A percentile compares a stretch with the other conserved stretches of the same genome.
Conservation (phyloP, 2,329 filamentous ascomycete species). For the Fusarium secorum region DNA sequence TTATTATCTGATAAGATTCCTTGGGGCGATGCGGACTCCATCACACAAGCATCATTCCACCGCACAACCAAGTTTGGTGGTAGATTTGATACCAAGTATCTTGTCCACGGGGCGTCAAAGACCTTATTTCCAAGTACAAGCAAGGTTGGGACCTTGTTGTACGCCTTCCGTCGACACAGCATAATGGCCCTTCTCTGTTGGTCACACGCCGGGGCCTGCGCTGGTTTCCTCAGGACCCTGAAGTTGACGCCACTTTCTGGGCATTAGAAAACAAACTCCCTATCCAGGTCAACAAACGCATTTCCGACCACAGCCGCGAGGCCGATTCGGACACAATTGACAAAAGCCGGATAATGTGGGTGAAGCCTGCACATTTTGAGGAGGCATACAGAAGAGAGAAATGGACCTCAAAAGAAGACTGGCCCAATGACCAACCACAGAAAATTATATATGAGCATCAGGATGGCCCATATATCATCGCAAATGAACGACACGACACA, state of each 20-base stretch:
- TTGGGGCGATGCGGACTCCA: neutral
- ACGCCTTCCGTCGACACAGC: neutral
- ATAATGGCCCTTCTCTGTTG: neutral
- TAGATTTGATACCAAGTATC: neutral
- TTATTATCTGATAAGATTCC: neutral
- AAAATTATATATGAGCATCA: neutral
- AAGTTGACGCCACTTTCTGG: neutral
- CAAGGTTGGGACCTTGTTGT: neutral
- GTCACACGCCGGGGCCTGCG: neutral
- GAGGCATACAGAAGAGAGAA: neutral
- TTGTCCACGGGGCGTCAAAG: neutral
- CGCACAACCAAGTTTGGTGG: neutral
- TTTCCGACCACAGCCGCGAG: neutral
- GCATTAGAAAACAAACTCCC: neutral
- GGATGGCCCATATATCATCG: neutral
- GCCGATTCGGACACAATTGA: neutral
- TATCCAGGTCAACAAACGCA: neutral
- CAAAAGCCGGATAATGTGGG: neutral
- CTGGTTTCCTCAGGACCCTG: neutral
- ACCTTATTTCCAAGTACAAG: neutral
- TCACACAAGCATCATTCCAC: neutral
- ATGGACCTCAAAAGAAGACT: neutral
- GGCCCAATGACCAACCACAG: neutral
- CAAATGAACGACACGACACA: neutral
- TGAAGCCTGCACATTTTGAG: neutral